phyloP scores from a whole-genome alignment of 176 grass and related monocot genomes.

The Aegilops speltoides region DNA sequence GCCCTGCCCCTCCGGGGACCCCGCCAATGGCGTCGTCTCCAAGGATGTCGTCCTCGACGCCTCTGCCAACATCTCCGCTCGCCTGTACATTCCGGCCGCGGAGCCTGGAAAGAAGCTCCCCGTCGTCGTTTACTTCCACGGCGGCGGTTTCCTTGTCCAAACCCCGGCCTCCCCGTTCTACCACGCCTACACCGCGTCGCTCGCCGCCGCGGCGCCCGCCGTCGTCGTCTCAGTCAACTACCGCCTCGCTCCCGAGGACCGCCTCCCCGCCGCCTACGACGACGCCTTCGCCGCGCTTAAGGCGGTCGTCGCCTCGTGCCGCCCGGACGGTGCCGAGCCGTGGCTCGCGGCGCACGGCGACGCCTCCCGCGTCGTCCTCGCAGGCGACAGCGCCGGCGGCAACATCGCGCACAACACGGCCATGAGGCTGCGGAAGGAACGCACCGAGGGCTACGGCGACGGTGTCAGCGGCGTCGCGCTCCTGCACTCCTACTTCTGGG shows the following conservation, averaged over 20 bases:
- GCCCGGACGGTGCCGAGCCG: neutral
- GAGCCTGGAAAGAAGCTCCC: neutral
- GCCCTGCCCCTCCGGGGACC: constrained; percentile 31
- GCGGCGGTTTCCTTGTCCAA: constrained; percentile 71
- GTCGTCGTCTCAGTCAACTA: constrained; percentile 68
- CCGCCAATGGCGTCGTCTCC: neutral
- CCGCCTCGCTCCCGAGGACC: constrained; percentile 89
- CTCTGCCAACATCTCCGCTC: constrained; percentile 38
- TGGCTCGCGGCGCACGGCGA: neutral
- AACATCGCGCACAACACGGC: constrained; percentile 44
- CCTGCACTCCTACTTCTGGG: constrained; percentile 65
- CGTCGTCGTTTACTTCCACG: constrained; percentile 60
- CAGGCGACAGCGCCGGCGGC: neutral
- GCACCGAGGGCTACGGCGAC: constrained; percentile 26
- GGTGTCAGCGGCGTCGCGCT: constrained; percentile 23
- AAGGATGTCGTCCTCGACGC: constrained; percentile 24
- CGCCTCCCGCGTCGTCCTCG: neutral
- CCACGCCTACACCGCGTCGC: constrained; percentile 46
- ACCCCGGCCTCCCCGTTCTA: constrained; percentile 50
- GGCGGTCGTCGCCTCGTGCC: neutral
- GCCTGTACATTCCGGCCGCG: constrained; percentile 42
- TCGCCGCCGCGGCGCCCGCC: constrained; percentile 44
- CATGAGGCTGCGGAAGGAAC: constrained; percentile 46
- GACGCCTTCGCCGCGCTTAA: constrained; percentile 44
- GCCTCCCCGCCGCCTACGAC: constrained; percentile 75